Percentiles rank a stretch among this genome's conserved stretches.
phyloP scores from a whole-genome alignment of 306 rosid species.

The Biancaea sappan region DNA sequence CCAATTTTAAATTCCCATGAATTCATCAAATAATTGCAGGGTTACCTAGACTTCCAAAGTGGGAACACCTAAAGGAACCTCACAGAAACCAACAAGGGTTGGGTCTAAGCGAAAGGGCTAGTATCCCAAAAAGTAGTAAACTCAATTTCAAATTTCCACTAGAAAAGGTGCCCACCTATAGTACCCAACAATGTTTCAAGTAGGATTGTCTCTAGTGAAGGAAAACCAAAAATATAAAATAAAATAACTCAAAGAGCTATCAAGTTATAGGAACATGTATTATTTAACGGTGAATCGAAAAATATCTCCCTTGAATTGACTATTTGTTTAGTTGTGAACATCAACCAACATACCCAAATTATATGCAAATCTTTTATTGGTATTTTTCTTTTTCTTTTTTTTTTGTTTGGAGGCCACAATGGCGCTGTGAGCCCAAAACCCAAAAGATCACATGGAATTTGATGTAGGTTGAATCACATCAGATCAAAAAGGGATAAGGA shows the following conservation, averaged over 20 bases:
- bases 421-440: neutral
- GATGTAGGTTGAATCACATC: constrained; percentile 7
- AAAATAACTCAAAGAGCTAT: constrained; percentile 86
- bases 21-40: constrained; percentile 47
- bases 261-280: constrained; percentile 67
- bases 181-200: no score
- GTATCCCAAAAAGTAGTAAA: no score
- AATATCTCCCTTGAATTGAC: constrained; percentile 46
- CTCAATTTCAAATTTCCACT: no score
- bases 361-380: neutral
- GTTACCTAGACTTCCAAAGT: constrained; percentile 87
- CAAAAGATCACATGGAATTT: neutral
- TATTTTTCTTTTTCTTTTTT: no score
- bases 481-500: neutral
- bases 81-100: no score
- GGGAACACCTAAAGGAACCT: constrained; percentile 97
- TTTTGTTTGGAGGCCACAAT: neutral
- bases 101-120: no score
- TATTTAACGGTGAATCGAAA: constrained; percentile 62
- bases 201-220: no score
- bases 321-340: constrained; percentile 4
- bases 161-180: no score
- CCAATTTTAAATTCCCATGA: no score
- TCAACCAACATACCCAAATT: constrained; percentile 7
- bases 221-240: no score